Evolutionary conservation across 2,329 filamentous ascomycete species (phyloP), one percentile per base, ranked within the genome.

Genomic region (Colletotrichum orchidophilum): DNA sequence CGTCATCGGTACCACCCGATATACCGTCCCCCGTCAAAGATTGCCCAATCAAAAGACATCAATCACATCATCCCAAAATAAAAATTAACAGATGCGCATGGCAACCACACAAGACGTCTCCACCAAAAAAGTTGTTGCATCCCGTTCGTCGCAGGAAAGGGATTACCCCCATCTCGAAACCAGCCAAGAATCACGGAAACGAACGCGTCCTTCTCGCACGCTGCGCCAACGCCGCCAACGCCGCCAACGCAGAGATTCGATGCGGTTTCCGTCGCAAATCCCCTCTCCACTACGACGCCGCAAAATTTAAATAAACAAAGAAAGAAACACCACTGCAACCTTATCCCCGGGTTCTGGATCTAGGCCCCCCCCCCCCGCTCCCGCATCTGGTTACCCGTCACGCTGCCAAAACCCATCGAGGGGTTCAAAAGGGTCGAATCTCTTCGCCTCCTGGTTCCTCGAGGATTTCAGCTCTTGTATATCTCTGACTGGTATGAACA

Each of bases 101-200:
- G 24, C 49, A 63, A 52, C 15, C 21, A n/a, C 24, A 27, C 3
- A 26, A 8, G 21, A 1, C 18, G 13, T 60, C 60, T 29, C 69
- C 69, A 71, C 68, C 49, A 33, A 59, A 69, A 69, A 71, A 69
- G 69, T 69, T 35, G 59, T 39, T 50, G 52, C 58, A n/a, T 60
- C 62, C 52, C 26, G 39, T 46, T 46, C 39, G 52, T 55, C 52
- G 27, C 27, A 13, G 15, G 31, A 29, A 33, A 53, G 33, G 18
- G 50, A 54, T n/a, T n/a, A 46, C 39, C 39, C 60, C 50, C 26
- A 35, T 52, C 53, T 49, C 57, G 55, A 63, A 42, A 53, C 60
- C 15, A 31, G 26, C 24, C 21, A 27, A 29, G 15, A 62, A 58
- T 21, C 67, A 26, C 31, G 39, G 57, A 71, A 71, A 46, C 39